Evolutionary conservation across 257 asterid species (phyloP), one percentile per base, ranked within the genome.

Genomic region (Lithospermum erythrorhizon): DNA sequence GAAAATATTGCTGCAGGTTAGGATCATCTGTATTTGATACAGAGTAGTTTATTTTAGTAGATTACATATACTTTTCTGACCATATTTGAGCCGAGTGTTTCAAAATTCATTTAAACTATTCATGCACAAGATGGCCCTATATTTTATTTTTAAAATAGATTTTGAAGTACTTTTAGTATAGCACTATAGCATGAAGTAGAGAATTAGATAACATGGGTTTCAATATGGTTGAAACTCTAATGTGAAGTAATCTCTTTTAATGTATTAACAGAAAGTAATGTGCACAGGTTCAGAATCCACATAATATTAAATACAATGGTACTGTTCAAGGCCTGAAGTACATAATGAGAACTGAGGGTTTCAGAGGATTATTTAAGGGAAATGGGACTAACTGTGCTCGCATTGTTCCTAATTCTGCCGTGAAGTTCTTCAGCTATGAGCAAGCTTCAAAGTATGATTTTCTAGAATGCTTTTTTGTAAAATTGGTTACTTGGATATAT

Each of bases 361-460:
- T 86, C 58, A 86, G 70, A 67, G 97, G 97, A 58, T 64, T 86
- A 70, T 89, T 84, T 67, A 84, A 89, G 79, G 97, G 97, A 48
- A 89, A 89, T 69, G 97, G 97, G 61, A 75, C 95, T 30, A 86
- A 89, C 73, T 89, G 97, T 75, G 95, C 95, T 60, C 94, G 97
- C 57, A 89, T 89, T 22, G 81, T 89, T 65, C 97, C 97, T 41
- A 93, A 93, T 73, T 93, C 98, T 53, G 98, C 98, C 10, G 98
- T 93, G 53, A 93, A 93, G 82, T 93, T 93, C 90, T 93, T 93
- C 87, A 93, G 97, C 89, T 93, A 93, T 59, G 98, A 93, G 89
- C 97, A 93, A 70, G 97, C 98, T 61, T 86, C 97, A 80, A 89
- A 89, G 97, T 93, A 87, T 67, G 83, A 49, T 53, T 65, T 62